These are phyloP conservation scores for Skeletonema potamos DNA, from an alignment of 108 stramenopile genomes.

Conservation along the genomic window DNA sequence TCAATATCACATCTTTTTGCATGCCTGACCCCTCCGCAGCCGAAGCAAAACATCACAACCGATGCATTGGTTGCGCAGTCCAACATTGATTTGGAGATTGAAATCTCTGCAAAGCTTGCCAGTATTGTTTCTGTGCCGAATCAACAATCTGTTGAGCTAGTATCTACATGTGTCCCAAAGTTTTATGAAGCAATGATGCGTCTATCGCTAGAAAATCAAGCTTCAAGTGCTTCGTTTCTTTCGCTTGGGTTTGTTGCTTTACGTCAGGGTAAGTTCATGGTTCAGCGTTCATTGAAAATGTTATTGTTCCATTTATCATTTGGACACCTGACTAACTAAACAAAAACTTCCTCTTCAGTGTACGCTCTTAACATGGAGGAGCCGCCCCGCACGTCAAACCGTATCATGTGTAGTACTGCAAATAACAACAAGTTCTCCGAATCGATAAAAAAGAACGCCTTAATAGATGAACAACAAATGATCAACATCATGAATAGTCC, in stretches of 20 bases:
- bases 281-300: background rate
- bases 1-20: conserved; percentile 28
- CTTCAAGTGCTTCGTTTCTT: conserved; percentile 18
- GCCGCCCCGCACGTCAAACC: conserved; percentile 7
- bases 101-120: conserved; percentile 24
- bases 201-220: conserved; percentile 4
- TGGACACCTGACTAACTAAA: background rate
- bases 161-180: conserved; percentile 3
- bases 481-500: conserved; percentile 12
- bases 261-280: conserved; percentile 20
- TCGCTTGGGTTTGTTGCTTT: conserved; percentile 36
- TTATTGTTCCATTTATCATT: background rate
- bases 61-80: background rate
- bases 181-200: conserved; percentile 43
- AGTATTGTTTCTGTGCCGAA: conserved; percentile 38
- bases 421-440: conserved; percentile 3
- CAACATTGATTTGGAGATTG: conserved; percentile 21
- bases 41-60: background rate
- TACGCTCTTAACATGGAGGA: conserved; percentile 17
- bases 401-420: background rate
- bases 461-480: background rate
- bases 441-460: conserved; percentile 1
- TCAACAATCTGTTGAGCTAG: conserved; percentile 31
- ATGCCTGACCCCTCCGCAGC: conserved; percentile 22
- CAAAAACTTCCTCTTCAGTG: conserved; percentile 5